Conservation (phyloP, 176 grass and related monocot genomes). For the Calamus simplicifolius region DNA sequence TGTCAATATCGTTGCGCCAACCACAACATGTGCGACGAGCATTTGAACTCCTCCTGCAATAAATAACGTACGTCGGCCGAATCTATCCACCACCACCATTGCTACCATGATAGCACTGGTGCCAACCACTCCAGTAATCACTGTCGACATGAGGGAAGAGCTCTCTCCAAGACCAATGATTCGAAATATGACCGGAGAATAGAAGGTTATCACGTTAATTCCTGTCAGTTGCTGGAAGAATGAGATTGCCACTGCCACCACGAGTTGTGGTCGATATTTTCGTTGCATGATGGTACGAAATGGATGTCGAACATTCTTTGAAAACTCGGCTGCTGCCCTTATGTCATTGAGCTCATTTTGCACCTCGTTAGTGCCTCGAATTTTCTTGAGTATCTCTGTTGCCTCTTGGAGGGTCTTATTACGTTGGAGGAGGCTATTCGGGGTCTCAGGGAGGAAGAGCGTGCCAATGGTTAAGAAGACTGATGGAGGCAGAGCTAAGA, state of each 20-base stretch:
- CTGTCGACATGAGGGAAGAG: constrained; percentile 42
- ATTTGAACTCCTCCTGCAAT: constrained; percentile 36
- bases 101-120: constrained; percentile 1
- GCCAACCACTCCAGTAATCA: constrained; percentile 27
- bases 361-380: no score
- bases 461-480: no score
- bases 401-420: no score
- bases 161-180: constrained; percentile 54
- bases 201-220: constrained; percentile 60
- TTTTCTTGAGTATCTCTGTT: no score
- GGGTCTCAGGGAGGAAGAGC: no score
- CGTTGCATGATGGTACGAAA: constrained; percentile 14
- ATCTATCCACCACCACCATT: constrained; percentile 19
- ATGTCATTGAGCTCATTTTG: no score
- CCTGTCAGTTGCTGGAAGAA: constrained; percentile 68
- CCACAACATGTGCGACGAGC: constrained; percentile 3
- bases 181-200: constrained; percentile 58
- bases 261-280: constrained; percentile 34
- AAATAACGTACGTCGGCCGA: constrained; percentile 47
- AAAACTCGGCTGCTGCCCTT: no score
- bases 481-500: no score
- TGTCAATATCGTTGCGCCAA: no score
- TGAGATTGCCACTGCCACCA: constrained; percentile 30
- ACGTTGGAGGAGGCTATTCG: no score
- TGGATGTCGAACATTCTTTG: not conserved